Evolutionary conservation across 1,284 basidiomycete genomes (phyloP).

Genomic region (Megacollybia platyphylla): DNA sequence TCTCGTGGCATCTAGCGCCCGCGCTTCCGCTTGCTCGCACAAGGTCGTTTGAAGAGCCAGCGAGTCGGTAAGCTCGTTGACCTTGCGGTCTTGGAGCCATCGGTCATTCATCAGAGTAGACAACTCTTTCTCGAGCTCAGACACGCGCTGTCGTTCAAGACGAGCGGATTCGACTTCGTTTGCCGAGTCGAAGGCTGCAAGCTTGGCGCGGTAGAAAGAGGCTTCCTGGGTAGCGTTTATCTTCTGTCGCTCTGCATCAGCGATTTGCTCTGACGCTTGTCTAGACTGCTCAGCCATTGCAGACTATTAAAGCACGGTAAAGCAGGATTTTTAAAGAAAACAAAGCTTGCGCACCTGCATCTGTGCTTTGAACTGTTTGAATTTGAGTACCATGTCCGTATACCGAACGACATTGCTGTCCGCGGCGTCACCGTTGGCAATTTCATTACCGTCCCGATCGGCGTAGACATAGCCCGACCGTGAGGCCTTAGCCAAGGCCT

Average conservation of each 20-base stretch:
- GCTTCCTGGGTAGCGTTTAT: constrained; percentile 85
- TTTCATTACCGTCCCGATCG: constrained; percentile 31
- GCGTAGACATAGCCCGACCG: constrained; percentile 74
- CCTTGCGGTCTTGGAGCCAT: constrained; percentile 52
- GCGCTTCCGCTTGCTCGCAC: constrained; percentile 70
- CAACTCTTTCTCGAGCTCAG: constrained; percentile 74
- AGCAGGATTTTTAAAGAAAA: constrained; percentile 4
- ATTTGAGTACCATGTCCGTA: constrained; percentile 64
- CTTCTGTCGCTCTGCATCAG: constrained; percentile 73
- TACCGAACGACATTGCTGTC: constrained; percentile 32
- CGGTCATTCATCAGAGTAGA: constrained; percentile 57
- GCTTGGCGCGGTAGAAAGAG: constrained; percentile 91
- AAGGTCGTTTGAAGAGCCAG: constrained; percentile 68
- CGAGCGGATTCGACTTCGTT: constrained; percentile 55
- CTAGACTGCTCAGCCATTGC: constrained; percentile 67
- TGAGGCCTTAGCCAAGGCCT: constrained; percentile 67
- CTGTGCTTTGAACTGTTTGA: constrained; percentile 84
- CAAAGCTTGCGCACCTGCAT: constrained; percentile 57
- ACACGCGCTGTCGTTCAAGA: constrained; percentile 72
- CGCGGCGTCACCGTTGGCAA: constrained; percentile 23
- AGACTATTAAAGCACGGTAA: constrained; percentile 27
- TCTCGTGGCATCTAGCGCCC: constrained; percentile 69
- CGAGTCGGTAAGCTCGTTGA: constrained; percentile 64
- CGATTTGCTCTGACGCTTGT: constrained; percentile 64
- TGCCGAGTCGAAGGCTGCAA: constrained; percentile 73